These are phyloP conservation scores for Aspergillus baeticus DNA, from an alignment of 495 filamentous ascomycete species.

Conservation along the genomic window DNA sequence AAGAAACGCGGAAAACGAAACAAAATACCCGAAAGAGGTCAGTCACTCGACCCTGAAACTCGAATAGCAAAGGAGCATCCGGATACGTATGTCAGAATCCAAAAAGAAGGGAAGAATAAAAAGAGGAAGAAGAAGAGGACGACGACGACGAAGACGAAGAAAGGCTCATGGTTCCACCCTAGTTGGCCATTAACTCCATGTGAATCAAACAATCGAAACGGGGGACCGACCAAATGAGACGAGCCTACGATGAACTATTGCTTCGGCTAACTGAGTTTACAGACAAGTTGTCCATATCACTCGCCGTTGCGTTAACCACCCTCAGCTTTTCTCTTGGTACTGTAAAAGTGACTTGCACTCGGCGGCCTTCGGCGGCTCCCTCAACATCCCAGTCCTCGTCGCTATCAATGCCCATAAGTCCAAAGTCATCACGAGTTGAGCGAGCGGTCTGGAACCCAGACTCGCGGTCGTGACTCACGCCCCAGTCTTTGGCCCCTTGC, in stretches of 20 bases:
- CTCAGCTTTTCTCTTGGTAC: slow-evolving; percentile 80
- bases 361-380: slow-evolving; percentile 69
- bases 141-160: neutral
- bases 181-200: slow-evolving; percentile 2
- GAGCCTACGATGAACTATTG: slow-evolving; percentile 17
- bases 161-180: neutral
- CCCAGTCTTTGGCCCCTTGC: slow-evolving; percentile 59
- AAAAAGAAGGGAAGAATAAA: neutral
- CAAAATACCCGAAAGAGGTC: neutral
- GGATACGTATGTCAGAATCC: neutral
- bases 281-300: slow-evolving; percentile 36
- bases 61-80: neutral
- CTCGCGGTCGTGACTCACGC: slow-evolving; percentile 35
- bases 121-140: neutral
- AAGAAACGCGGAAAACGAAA: neutral
- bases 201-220: slow-evolving; percentile 2
- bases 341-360: slow-evolving; percentile 93
- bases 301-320: slow-evolving; percentile 70
- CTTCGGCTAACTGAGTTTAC: slow-evolving; percentile 29
- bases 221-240: slow-evolving; percentile 1
- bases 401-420: slow-evolving; percentile 28
- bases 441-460: slow-evolving; percentile 13
- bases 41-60: neutral
- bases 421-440: slow-evolving; percentile 34
- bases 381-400: slow-evolving; percentile 92